A percentile compares a stretch with the other conserved stretches of the same genome.
Evolutionary conservation across 2,329 filamentous ascomycete species (phyloP).

Genomic region (Penicillium polonicum): DNA sequence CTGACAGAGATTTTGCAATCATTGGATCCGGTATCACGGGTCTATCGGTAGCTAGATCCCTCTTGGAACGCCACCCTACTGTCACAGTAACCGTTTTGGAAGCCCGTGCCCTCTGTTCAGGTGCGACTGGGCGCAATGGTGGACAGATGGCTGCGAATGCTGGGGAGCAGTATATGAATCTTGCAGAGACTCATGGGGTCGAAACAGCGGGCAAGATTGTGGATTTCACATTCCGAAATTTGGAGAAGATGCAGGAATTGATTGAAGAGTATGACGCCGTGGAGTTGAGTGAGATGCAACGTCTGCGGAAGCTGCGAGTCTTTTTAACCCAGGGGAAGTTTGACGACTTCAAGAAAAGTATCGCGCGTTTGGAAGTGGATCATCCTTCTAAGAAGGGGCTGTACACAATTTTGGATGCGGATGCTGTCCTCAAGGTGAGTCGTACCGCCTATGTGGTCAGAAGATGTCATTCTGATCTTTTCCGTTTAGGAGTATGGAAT

Average conservation of each 20-base stretch:
- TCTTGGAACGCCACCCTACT: constrained; percentile 28
- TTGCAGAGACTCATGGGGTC: constrained; percentile 19
- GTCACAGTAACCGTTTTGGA: constrained; percentile 36
- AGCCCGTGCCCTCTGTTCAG: constrained; percentile 37
- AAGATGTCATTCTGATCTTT: background rate
- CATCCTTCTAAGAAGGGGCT: constrained; percentile 24
- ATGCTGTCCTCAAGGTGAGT: constrained; percentile 15
- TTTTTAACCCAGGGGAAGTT: constrained; percentile 25
- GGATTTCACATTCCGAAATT: constrained; percentile 40
- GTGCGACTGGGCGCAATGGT: constrained; percentile 41
- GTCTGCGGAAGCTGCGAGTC: constrained; percentile 25
- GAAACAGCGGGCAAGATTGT: constrained; percentile 39
- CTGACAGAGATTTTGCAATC: constrained; percentile 30
- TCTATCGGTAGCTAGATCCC: constrained; percentile 32
- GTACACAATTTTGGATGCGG: constrained; percentile 24
- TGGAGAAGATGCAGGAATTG: constrained; percentile 39
- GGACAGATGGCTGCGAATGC: constrained; percentile 33
- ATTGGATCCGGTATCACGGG: constrained; percentile 42
- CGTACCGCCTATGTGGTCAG: background rate
- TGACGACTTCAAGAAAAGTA: constrained; percentile 20
- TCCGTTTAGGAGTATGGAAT: constrained; percentile 19
- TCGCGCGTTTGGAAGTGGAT: constrained; percentile 23
- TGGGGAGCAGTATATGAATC: constrained; percentile 28
- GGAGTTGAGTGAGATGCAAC: constrained; percentile 25
- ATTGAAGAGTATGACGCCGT: constrained; percentile 35